Evolutionary conservation across 192 early-diverging fungal genomes (phyloP).

Genomic region (Coemansia reversa): DNA sequence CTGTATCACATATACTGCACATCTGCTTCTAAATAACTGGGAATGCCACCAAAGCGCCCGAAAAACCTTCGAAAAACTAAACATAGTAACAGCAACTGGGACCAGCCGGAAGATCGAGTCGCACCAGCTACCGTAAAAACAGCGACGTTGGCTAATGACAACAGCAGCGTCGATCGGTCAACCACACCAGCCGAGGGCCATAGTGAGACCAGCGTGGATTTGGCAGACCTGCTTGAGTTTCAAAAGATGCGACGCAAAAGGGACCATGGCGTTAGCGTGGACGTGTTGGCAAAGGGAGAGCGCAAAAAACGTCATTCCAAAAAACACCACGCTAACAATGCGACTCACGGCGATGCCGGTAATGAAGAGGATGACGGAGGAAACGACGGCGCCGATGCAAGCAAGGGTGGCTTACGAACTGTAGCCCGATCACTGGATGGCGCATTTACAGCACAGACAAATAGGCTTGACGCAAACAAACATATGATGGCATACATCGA

Average conservation of each 20-base stretch:
- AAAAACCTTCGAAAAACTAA: slow-evolving; percentile 39
- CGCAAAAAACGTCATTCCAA: slow-evolving; percentile 19
- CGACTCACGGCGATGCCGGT: background rate
- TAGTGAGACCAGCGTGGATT: slow-evolving; percentile 8
- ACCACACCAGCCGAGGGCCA: slow-evolving; percentile 16
- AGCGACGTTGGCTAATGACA: slow-evolving; percentile 19
- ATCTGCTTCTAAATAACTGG: background rate
- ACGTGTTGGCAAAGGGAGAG: slow-evolving; percentile 23
- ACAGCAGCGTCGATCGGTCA: slow-evolving; percentile 40
- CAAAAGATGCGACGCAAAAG: slow-evolving; percentile 18
- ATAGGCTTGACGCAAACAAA: slow-evolving; percentile 74
- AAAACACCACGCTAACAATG: background rate
- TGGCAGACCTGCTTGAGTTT: slow-evolving; percentile 28
- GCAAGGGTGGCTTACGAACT: slow-evolving; percentile 8
- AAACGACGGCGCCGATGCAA: background rate
- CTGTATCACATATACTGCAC: background rate
- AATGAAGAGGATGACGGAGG: slow-evolving; percentile 10
- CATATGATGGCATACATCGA: slow-evolving; percentile 90
- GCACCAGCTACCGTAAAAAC: background rate
- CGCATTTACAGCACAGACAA: slow-evolving; percentile 73
- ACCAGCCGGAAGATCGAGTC: slow-evolving; percentile 59
- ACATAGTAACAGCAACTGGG: slow-evolving; percentile 23
- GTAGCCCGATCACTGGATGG: slow-evolving; percentile 55
- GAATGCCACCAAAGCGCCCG: slow-evolving; percentile 46
- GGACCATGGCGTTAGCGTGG: slow-evolving; percentile 23